These are phyloP conservation scores for Rhodotorula sp. DNA, from an alignment of 1,284 basidiomycete species.

Conservation along the genomic window DNA sequence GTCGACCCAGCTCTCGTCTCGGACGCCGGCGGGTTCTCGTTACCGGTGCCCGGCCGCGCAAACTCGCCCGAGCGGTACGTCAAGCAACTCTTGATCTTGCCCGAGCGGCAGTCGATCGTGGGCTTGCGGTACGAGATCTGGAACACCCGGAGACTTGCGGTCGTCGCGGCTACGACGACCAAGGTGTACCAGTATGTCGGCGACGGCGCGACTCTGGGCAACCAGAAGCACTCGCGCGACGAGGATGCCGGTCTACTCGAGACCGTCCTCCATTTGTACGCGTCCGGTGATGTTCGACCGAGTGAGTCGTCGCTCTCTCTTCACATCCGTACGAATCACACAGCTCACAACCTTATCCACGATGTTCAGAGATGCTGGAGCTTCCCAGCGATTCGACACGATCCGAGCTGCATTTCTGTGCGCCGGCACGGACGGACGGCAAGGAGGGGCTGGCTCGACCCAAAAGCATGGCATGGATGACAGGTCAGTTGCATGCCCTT, in stretches of 20 bases:
- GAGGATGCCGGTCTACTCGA: conserved; percentile 74
- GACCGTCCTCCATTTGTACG: conserved; percentile 68
- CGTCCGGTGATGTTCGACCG: conserved; percentile 63
- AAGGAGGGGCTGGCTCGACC: conserved; percentile 49
- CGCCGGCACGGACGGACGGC: conserved; percentile 55
- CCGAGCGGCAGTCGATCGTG: conserved; percentile 74
- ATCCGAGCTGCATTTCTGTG: conserved; percentile 75
- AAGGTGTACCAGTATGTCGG: conserved; percentile 91
- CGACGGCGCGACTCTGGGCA: conserved; percentile 24
- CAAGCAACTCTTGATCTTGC: conserved; percentile 72
- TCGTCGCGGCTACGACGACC: conserved; percentile 82
- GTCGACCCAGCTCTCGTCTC: conserved; percentile 72
- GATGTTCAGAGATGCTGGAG: conserved; percentile 71
- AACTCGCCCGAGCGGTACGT: conserved; percentile 59
- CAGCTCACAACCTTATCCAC: background rate
- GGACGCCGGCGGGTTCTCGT: conserved; percentile 42
- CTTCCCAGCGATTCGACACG: conserved; percentile 70
- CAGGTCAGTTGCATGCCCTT: conserved; percentile 57
- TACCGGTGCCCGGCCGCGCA: conserved; percentile 48
- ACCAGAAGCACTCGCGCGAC: conserved; percentile 53
- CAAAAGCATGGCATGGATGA: conserved; percentile 81
- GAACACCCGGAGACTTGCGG: conserved; percentile 54
- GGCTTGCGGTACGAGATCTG: conserved; percentile 75
- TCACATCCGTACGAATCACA: accelerated
- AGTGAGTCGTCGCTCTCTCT: conserved; percentile 59